phyloP scores from a whole-genome alignment of 2,329 filamentous ascomycete species.

The Sclerotinia minor region DNA sequence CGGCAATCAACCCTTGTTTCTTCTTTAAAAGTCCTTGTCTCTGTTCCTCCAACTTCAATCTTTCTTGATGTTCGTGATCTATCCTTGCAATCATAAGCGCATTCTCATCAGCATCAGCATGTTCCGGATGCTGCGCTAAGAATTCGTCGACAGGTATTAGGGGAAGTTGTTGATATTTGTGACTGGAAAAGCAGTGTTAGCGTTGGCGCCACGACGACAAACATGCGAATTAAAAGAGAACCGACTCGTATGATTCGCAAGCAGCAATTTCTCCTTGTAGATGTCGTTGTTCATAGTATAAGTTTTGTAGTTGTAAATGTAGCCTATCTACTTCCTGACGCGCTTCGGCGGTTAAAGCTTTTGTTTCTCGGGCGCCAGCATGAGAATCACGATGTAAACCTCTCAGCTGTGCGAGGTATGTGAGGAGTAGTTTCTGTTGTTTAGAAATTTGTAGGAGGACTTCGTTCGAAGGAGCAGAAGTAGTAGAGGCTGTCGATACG shows the following conservation, averaged over 20 bases:
- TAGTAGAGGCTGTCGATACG: constrained; percentile 53
- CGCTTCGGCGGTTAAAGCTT: constrained; percentile 80
- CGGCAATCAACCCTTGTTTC: constrained; percentile 67
- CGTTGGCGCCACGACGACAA: constrained; percentile 1
- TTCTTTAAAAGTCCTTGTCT: constrained; percentile 73
- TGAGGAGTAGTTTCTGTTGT: constrained; percentile 77
- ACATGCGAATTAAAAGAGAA: constrained; percentile 33
- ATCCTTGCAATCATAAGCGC: constrained; percentile 87
- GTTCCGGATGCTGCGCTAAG: constrained; percentile 71
- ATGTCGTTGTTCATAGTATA: constrained; percentile 94
- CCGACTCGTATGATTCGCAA: constrained; percentile 89
- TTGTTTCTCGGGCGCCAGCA: constrained; percentile 79
- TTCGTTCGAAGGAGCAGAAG: constrained; percentile 49
- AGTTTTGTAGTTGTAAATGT: constrained; percentile 89
- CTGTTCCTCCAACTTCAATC: constrained; percentile 81
- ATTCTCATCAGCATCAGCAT: constrained; percentile 70
- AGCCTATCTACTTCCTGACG: constrained; percentile 88
- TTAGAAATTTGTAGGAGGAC: constrained; percentile 63
- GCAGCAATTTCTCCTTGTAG: constrained; percentile 85
- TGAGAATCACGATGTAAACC: constrained; percentile 81
- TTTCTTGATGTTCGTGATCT: constrained; percentile 82
- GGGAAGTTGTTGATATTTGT: constrained; percentile 84
- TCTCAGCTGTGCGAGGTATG: constrained; percentile 77
- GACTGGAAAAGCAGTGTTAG: constrained; percentile 50
- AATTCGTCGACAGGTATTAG: constrained; percentile 84